These are phyloP conservation scores for Fusarium nelsonii DNA, from an alignment of 2,329 filamentous ascomycete genomes.

Conservation along the genomic window DNA sequence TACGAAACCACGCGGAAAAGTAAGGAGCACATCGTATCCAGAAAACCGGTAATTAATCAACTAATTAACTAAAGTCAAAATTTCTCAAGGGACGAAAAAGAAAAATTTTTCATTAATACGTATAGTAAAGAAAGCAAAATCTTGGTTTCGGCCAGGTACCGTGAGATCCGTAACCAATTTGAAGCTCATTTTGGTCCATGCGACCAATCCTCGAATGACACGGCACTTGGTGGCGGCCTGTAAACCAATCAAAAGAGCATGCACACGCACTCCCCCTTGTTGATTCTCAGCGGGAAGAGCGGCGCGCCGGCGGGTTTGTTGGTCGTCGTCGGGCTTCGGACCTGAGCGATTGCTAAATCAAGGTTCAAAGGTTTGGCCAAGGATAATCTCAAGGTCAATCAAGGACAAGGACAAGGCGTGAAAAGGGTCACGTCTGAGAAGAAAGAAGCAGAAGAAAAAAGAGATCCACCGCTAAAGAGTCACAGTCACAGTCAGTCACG, in stretches of 20 bases:
- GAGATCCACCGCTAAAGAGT: constrained; percentile 20
- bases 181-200: constrained; percentile 29
- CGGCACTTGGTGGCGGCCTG: constrained; percentile 34
- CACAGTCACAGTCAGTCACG: constrained; percentile 1
- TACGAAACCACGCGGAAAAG: constrained; percentile 20
- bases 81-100: neutral
- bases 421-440: constrained; percentile 18
- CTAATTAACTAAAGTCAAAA: neutral
- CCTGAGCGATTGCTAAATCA: constrained; percentile 38
- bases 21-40: constrained; percentile 10
- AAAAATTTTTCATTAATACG: constrained; percentile 24
- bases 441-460: neutral
- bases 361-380: constrained; percentile 18
- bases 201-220: constrained; percentile 44
- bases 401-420: constrained; percentile 1
- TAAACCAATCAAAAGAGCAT: constrained; percentile 42
- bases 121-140: neutral
- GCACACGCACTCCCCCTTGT: constrained; percentile 22
- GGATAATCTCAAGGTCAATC: constrained; percentile 1
- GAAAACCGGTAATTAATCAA: constrained; percentile 13
- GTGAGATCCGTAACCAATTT: constrained; percentile 5
- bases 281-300: constrained; percentile 18
- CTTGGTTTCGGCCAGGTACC: constrained; percentile 21
- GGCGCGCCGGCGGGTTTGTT: constrained; percentile 30
- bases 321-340: constrained; percentile 10